phyloP scores from a whole-genome alignment of 805 yeast species.

The Saccharomycopsis capsularis region DNA sequence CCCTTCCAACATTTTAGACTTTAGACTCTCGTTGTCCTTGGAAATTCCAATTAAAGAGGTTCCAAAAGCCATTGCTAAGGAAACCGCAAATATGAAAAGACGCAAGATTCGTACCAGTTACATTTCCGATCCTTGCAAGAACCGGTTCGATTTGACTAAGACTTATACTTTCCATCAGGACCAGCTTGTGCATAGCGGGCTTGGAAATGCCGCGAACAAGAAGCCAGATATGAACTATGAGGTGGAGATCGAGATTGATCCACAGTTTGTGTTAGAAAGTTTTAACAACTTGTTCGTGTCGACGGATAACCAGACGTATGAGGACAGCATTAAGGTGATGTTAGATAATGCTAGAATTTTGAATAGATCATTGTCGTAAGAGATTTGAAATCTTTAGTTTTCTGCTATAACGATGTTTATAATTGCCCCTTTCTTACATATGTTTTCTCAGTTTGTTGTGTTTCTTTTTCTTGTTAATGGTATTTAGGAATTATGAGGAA shows the following conservation, averaged over 20 bases:
- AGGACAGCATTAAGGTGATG: conserved; percentile 50
- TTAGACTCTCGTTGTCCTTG: conserved; percentile 64
- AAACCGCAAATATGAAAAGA: conserved; percentile 52
- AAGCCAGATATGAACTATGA: conserved; percentile 33
- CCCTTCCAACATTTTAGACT: conserved; percentile 73
- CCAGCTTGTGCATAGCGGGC: too few relatives aligned
- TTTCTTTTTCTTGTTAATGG: too few relatives aligned
- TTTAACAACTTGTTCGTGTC: conserved; percentile 32
- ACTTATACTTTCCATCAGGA: conserved; percentile 31
- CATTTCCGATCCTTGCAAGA: conserved; percentile 65
- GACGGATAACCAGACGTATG: conserved; percentile 47
- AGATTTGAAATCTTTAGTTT: too few relatives aligned
- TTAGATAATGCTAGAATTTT: conserved; percentile 52
- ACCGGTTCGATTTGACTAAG: conserved; percentile 65
- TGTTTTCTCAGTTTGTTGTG: too few relatives aligned
- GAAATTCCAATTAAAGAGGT: conserved; percentile 67
- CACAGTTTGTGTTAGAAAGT: conserved; percentile 34
- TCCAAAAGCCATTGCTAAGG: conserved; percentile 47
- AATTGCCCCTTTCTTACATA: too few relatives aligned
- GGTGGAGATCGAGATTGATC: conserved; percentile 47
- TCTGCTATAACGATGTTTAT: too few relatives aligned
- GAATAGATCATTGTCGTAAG: conserved; percentile 16
- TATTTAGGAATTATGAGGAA: too few relatives aligned
- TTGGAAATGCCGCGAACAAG: conserved; percentile 25
- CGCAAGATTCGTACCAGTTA: conserved; percentile 68